Evolutionary conservation across 1,139 yeast genomes (phyloP).

Genomic region (Saccharomyces uvarum): DNA sequence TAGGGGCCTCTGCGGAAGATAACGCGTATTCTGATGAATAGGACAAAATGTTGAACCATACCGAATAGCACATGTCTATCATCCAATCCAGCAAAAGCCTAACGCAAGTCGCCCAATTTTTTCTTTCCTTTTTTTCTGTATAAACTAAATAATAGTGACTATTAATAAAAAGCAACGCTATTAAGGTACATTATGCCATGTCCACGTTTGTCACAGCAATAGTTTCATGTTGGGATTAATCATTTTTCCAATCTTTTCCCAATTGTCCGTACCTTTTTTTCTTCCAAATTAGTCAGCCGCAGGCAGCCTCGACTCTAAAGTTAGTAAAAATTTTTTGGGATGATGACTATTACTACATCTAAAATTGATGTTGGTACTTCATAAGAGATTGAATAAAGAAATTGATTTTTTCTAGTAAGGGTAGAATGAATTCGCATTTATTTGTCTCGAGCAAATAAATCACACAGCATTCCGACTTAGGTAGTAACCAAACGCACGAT

Average conservation of each 20-base stretch:
- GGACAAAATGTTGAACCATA: constrained; percentile 1
- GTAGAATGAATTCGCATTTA: too few relatives aligned
- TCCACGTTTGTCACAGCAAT: too few relatives aligned
- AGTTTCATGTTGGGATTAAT: too few relatives aligned
- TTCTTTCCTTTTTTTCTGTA: background rate
- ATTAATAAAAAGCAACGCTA: background rate
- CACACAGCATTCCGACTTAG: too few relatives aligned
- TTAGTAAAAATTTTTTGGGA: too few relatives aligned
- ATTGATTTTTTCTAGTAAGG: too few relatives aligned
- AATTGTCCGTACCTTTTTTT: background rate
- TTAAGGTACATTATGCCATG: background rate
- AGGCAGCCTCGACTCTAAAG: too few relatives aligned
- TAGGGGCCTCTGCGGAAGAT: constrained; percentile 35
- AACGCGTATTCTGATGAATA: constrained; percentile 19
- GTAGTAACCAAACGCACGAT: background rate
- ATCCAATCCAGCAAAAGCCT: background rate
- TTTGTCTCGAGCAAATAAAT: background rate
- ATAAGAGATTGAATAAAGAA: background rate
- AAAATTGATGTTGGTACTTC: too few relatives aligned
- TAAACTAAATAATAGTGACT: background rate
- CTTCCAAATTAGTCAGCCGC: too few relatives aligned
- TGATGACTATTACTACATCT: too few relatives aligned
- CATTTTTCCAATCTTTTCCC: background rate
- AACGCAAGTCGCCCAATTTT: background rate
- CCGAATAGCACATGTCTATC: background rate